A percentile compares a stretch with the other conserved stretches of the same genome.
Evolutionary conservation across 352 stramenopile species (phyloP).

Genomic region (Pythium myriotylum): DNA sequence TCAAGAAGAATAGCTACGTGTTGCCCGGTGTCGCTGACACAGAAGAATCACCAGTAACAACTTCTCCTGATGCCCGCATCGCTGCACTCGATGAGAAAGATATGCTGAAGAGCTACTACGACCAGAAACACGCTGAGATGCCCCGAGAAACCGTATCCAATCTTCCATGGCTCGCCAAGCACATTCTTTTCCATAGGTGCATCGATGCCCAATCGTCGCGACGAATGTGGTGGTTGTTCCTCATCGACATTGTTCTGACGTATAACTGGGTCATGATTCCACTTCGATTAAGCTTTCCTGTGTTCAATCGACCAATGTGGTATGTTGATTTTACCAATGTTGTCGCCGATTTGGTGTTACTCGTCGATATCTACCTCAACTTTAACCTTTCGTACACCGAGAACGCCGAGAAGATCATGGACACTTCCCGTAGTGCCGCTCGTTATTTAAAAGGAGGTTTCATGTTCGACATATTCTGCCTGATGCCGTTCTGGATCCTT

Average conservation of each 20-base stretch:
- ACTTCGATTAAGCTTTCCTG: conserved; percentile 53
- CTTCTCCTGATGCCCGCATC: not conserved
- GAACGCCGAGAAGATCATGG: conserved; percentile 58
- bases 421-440: conserved; percentile 38
- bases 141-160: not conserved
- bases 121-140: conserved; percentile 9
- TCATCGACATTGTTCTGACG: conserved; percentile 25
- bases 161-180: conserved; percentile 7
- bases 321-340: conserved; percentile 33
- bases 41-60: not conserved
- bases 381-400: conserved; percentile 56
- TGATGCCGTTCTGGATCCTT: conserved; percentile 48
- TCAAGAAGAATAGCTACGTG: conserved; percentile 25
- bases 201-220: conserved; percentile 53
- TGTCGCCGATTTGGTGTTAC: conserved; percentile 36
- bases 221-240: conserved; percentile 51
- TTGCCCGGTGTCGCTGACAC: conserved; percentile 11
- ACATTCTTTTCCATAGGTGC: conserved; percentile 35
- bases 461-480: conserved; percentile 45
- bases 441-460: conserved; percentile 47
- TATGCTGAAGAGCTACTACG: conserved; percentile 25
- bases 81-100: conserved; percentile 11
- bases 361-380: conserved; percentile 56
- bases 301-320: conserved; percentile 39
- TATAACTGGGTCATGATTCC: conserved; percentile 59